Base-by-base conservation (phyloP, 1,284 basidiomycete species). In the Apiotrichum sp. region DNA sequence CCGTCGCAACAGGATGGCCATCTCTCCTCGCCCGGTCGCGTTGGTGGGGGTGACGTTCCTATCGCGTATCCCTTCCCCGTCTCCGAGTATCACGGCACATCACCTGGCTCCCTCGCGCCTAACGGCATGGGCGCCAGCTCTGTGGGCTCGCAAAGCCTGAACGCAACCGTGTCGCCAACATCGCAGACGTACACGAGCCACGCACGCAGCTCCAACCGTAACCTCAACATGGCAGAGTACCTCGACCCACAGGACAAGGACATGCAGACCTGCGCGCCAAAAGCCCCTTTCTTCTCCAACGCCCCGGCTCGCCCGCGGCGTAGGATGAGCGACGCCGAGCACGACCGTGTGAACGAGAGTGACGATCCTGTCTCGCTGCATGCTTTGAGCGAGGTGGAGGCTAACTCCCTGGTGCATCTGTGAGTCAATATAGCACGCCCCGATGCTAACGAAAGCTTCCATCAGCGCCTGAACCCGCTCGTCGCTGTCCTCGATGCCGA, bases 381-480 rank as follows among this genome's bases (percentile, higher is more conserved):
- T 7, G 8, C 13, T 7, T 8, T 38, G 7, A 65, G 63, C 40
- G 61, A 61, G 41, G 59, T 60, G n/a, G 66, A 68, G 45, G 65
- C 65, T 2, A 55, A 59, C 40, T 57, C 52, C 8, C 57, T 68
- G 22, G 66, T 68, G 1, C 57, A 63, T 52, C 53, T 62, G 63
- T 66, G 52, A 44, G 65, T 55, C 8, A 13, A 14, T 3, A 11
- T 13, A 8, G 1, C 7, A 9, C 35, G 32, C 5, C 22, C 16
- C n/a, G 9, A 3, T 13, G 50, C 58, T 61, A 33, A 61, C 38
- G 4, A 3, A 29, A 68, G 63, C 22, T 68, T 70, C 53, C 66
- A 68, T 46, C 54, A 62, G 32, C 61, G 63, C 7, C 56, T 70
- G 7, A 70, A 70, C 53, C 64, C 62, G 3, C 54, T 65, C 31